These are phyloP conservation scores for Erodium trifolium DNA, from an alignment of 441 rosid species.

Conservation along the genomic window DNA sequence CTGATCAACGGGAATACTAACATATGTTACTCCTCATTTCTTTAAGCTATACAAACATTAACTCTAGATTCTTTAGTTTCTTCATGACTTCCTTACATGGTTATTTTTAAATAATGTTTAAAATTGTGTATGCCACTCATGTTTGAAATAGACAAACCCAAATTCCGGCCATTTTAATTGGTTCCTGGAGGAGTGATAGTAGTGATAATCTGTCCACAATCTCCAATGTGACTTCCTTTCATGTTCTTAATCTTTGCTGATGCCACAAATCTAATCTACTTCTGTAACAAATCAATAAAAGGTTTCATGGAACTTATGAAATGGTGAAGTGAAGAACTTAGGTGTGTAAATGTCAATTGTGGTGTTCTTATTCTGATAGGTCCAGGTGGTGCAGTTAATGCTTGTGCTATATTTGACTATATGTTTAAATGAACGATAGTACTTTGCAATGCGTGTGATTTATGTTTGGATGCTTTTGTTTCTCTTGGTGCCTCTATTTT, in stretches of 20 bases:
- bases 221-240: not conserved
- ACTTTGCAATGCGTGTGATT: not conserved
- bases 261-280: not conserved
- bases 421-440: not conserved
- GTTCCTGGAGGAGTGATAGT: too few species aligned
- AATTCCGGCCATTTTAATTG: too few species aligned
- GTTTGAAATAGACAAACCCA: too few species aligned
- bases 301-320: not conserved
- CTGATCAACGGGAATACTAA: not conserved
- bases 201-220: too few species aligned
- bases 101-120: not conserved
- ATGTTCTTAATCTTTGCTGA: not conserved
- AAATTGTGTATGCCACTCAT: not conserved
- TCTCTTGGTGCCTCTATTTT: not conserved
- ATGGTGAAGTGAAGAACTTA: not conserved
- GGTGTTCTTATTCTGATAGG: not conserved
- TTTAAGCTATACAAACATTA: not conserved
- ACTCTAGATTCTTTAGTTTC: not conserved
- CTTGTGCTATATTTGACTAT: not conserved
- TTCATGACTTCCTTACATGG: not conserved
- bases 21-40: not conserved
- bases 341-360: not conserved
- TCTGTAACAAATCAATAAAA: too few species aligned
- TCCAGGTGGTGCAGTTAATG: not conserved
- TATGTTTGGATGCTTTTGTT: not conserved